Evolutionary conservation across 306 rosid genomes (phyloP), one percentile per base, ranked within the genome.

Genomic region (Prunus mume): DNA sequence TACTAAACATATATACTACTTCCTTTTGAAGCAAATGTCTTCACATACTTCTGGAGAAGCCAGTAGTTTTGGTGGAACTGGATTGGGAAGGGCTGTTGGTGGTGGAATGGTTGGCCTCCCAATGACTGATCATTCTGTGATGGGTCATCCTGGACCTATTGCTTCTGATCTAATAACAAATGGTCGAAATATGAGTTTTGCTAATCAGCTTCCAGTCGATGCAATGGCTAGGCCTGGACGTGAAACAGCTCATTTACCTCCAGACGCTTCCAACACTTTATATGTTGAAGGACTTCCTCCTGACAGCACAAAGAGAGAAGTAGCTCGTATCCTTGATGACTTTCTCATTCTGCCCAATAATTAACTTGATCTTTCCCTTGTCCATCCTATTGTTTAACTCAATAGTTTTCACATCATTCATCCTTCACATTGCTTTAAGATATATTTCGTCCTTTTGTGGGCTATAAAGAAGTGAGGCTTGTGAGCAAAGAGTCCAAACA

Each of bases 371-470:
- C 72, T 50, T 38, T 78, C 14, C 72, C 60, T 41, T 79, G 60
- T 24, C 74, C 27, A 30, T 68, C 9, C 25, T 62, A 32, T 72
- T 66, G 32, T 63, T 22, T 3, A 25, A 65, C n/a, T 46, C 45
- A 68, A 68, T 19, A 22, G n/a, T 27, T 43, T 64, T 71, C 57
- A 51, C 17, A n/a, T 60, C 67, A 57, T 70, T 82, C n/a, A 65
- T 82, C 88, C 91, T 83, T 87, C 28, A 82, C 77, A 15, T 22
- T 43, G 2, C 25, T 55, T 70, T 41, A 65, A 93, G 98, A 91
- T 85, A 91, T 93, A 76, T 93, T 93, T 73, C 97, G 97, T 41
- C 98, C 98, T 64, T 93, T 93, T 88, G 96, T 91, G 75, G 98
- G 98, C 65, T 93, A 93, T 71, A 90, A 92, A 86, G 97, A 90